Percentiles rank a stretch among this genome's conserved stretches.
Conservation (phyloP, 495 filamentous ascomycete species). For the Hamigera avellanea region DNA sequence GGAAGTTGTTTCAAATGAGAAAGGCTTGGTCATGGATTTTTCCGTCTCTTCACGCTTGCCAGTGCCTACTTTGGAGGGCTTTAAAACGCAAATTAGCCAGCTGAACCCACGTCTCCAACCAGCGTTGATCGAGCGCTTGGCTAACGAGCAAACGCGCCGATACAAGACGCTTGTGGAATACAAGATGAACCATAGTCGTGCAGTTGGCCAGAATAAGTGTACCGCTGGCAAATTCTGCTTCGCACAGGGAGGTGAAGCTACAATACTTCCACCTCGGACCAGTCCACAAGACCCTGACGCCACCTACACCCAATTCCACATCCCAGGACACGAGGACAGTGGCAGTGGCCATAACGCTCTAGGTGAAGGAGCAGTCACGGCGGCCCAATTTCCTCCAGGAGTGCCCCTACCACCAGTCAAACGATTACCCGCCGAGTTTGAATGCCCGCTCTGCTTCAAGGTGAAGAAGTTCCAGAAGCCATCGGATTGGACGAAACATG, state of each 20-base stretch:
- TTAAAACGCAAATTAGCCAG: constrained; percentile 60
- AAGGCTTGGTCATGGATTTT: constrained; percentile 39
- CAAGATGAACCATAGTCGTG: constrained; percentile 57
- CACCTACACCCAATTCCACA: constrained; percentile 39
- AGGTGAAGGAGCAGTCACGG: constrained; percentile 55
- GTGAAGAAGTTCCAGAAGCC: constrained; percentile 88
- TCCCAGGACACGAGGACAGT: constrained; percentile 38
- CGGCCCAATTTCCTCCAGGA: constrained; percentile 63
- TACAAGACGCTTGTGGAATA: constrained; percentile 69
- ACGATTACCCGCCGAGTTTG: constrained; percentile 77
- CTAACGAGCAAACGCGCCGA: constrained; percentile 63
- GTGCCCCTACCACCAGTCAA: constrained; percentile 74
- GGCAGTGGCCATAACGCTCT: constrained; percentile 52
- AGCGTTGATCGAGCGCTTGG: constrained; percentile 73
- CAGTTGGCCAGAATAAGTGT: constrained; percentile 43
- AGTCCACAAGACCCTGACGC: constrained; percentile 26
- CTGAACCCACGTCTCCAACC: constrained; percentile 58
- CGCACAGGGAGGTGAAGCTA: constrained; percentile 48
- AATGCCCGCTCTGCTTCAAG: constrained; percentile 84
- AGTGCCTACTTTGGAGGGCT: constrained; percentile 64
- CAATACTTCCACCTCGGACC: constrained; percentile 37
- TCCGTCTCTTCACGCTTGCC: constrained; percentile 36
- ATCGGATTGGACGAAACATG: constrained; percentile 97
- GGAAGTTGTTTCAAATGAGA: constrained; percentile 26
- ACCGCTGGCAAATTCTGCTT: constrained; percentile 50